Conservation (phyloP, 495 filamentous ascomycete species). For the Neurospora sp. region DNA sequence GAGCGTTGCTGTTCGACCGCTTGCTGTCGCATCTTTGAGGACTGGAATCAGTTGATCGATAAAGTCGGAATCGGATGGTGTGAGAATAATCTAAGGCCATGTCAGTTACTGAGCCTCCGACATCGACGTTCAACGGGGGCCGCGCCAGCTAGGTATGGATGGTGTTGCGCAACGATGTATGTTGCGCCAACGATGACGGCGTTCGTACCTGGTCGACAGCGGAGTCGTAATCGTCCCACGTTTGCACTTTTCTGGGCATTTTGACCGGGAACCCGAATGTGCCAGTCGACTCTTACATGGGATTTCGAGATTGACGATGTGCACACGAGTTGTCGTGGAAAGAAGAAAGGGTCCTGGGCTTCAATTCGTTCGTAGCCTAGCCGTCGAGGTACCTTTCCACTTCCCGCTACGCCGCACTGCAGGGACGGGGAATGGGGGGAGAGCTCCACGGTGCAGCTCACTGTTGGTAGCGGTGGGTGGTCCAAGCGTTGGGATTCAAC, state of each 20-base stretch:
- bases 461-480: background rate
- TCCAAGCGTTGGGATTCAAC: background rate
- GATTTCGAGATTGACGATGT: background rate
- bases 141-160: background rate
- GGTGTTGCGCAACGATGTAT: background rate
- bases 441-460: background rate
- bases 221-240: conserved; percentile 44
- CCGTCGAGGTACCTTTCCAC: background rate
- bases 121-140: background rate
- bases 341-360: background rate
- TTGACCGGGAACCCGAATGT: conserved; percentile 1
- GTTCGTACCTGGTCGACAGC: conserved; percentile 39
- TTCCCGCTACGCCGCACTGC: background rate
- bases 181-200: background rate
- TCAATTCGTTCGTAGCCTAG: background rate
- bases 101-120: background rate
- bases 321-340: background rate
- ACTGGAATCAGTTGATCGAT: conserved; percentile 90
- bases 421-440: background rate
- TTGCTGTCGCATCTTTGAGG: conserved; percentile 75
- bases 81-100: conserved; percentile 67
- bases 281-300: background rate
- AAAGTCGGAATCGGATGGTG: conserved; percentile 84
- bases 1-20: conserved; percentile 62
- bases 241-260: conserved; percentile 39